These are phyloP conservation scores for Xerocomus potaroensis DNA, from an alignment of 768 basidiomycete species.

Conservation along the genomic window DNA sequence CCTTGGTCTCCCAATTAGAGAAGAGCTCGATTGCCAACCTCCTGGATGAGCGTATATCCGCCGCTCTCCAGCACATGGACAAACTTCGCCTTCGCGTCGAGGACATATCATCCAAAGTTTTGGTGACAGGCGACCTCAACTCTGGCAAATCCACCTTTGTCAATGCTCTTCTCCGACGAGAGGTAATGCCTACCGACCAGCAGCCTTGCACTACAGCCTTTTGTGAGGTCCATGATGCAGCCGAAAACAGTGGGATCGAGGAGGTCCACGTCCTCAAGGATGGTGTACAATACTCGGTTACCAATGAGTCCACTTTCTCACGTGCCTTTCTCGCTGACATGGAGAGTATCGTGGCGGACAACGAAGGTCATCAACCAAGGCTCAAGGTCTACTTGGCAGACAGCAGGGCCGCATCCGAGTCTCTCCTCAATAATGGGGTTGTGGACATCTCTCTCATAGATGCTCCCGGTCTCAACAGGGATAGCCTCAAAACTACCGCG, in stretches of 20 bases:
- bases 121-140: conserved; percentile 97
- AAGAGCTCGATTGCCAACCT: conserved; percentile 90
- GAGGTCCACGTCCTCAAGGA: conserved; percentile 82
- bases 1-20: conserved; percentile 88
- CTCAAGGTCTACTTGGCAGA: conserved; percentile 91
- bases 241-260: conserved; percentile 74
- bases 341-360: conserved; percentile 66
- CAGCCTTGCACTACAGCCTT: conserved; percentile 97
- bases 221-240: conserved; percentile 91
- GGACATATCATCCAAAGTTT: conserved; percentile 91
- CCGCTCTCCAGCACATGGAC: conserved; percentile 73
- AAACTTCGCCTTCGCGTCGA: conserved; percentile 82
- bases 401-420: conserved; percentile 69
- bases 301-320: conserved; percentile 74
- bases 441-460: conserved; percentile 99
- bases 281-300: conserved; percentile 59
- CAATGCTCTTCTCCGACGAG: conserved; percentile 85
- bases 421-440: conserved; percentile 90
- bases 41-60: conserved; percentile 76
- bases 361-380: conserved; percentile 54
- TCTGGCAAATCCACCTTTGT: conserved; percentile 98
- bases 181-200: conserved; percentile 96
- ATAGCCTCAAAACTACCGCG: conserved; percentile 91
- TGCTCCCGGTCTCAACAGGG: conserved; percentile 95
- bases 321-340: conserved; percentile 63